phyloP scores from a whole-genome alignment of 495 filamentous ascomycete species.

The Filosporella fistucella region DNA sequence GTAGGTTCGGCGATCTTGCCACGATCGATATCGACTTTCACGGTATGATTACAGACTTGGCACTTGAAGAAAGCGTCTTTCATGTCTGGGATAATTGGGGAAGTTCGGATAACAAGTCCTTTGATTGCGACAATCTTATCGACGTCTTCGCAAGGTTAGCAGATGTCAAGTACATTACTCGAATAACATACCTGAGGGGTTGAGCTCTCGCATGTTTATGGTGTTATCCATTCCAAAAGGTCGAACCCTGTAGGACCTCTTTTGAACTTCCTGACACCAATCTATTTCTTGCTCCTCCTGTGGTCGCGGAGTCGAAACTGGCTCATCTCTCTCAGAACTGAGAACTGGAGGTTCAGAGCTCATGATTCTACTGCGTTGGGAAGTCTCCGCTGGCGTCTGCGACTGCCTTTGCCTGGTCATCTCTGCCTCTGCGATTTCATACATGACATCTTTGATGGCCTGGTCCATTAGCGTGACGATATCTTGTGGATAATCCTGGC shows the following conservation, averaged over 20 bases:
- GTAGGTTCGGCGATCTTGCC: constrained; percentile 96
- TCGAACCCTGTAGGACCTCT: constrained; percentile 66
- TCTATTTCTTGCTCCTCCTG: constrained; percentile 41
- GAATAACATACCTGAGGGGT: constrained; percentile 54
- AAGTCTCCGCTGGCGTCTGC: constrained; percentile 34
- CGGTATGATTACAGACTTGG: constrained; percentile 83
- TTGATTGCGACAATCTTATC: constrained; percentile 96
- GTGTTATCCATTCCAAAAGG: constrained; percentile 84
- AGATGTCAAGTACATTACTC: constrained; percentile 30
- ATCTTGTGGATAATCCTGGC: constrained; percentile 88
- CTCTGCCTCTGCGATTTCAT: constrained; percentile 78
- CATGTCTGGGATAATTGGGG: constrained; percentile 97
- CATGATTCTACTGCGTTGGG: constrained; percentile 25
- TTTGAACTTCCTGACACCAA: constrained; percentile 44
- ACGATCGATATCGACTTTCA: constrained; percentile 87
- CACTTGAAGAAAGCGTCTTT: constrained; percentile 93
- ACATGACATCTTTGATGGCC: constrained; percentile 85
- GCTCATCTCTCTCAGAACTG: constrained; percentile 63
- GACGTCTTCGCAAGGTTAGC: constrained; percentile 56
- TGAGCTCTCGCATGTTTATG: constrained; percentile 91
- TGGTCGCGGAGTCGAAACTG: constrained; percentile 24
- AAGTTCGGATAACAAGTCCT: constrained; percentile 92
- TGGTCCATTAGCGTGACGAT: constrained; percentile 97
- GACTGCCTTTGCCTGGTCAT: constrained; percentile 61
- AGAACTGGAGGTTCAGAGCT: constrained; percentile 74